Base-by-base conservation (phyloP, 2,329 filamentous ascomycete genomes). In the Aureobasidium sp. region DNA sequence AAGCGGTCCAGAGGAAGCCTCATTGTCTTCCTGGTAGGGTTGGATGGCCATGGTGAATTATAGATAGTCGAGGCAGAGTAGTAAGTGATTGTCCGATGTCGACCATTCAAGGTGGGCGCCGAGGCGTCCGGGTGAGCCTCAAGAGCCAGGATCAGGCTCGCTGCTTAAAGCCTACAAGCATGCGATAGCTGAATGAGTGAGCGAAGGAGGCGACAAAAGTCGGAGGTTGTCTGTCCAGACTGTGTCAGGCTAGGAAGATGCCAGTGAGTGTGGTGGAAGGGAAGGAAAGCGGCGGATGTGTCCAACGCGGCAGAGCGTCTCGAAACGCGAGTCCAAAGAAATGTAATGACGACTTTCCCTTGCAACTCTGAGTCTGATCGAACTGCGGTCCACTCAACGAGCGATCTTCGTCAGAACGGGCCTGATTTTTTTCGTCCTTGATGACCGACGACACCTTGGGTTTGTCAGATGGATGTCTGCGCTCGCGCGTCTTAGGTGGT, bases 1-100 rank as follows among this genome's bases (percentile, higher is more conserved):
- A 27, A 86, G 88, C 9, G 83, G 81, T 65, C 81, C 82, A 47
- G 82, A 82, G 13, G 61, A 62, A 63, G 81, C 76, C 68, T 84
- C 79, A 67, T 76, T 81, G 66, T 76, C 73, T 62, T 76, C 75
- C 55, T 67, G 66, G 54, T 67, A 62, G 41, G 65, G 68, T 63
- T 63, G 61, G 37, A 62, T 51, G 29, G 59, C 60, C 62, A 64
- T 64, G 44, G 11, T 61, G 34, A 44, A n/a, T n/a, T 36, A 14
- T 32, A 36, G 30, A 39, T 36, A n/a, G 48, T 36, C 36, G 51
- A 30, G 50, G 44, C 44, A 49, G 9, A 47, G 30, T 30, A 27
- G 37, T 51, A 3, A 32, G 32, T 53, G 25, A 29, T 42, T 39
- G 41, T 39, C 30, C 13, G 25, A 27, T 32, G 29, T 54, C 30